Percentiles rank a stretch among this genome's conserved stretches.
Evolutionary conservation across 306 rosid species (phyloP).

Genomic region (Casuarina equisetifolia): DNA sequence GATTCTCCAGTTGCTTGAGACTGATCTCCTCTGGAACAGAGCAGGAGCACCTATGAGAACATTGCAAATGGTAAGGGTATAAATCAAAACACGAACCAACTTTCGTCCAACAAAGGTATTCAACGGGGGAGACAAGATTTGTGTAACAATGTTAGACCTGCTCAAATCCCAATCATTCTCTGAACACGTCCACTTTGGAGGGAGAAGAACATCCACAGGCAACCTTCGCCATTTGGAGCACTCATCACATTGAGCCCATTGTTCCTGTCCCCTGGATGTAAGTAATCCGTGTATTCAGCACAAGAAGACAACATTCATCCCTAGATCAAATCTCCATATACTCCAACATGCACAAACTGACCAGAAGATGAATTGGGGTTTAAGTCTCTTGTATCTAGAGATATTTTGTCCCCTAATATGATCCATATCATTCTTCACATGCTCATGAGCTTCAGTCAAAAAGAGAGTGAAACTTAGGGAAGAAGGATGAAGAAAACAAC

Average conservation of each 20-base stretch:
- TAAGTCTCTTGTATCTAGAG: constrained; percentile 1
- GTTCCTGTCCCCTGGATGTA: constrained; percentile 70
- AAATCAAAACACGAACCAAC: constrained; percentile 23
- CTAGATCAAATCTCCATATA: constrained; percentile 4
- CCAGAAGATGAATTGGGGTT: not conserved
- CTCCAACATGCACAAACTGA: constrained; percentile 11
- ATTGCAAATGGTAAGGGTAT: constrained; percentile 13
- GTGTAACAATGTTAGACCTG: constrained; percentile 47
- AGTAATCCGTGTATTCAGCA: constrained; percentile 31
- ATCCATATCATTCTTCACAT: not conserved
- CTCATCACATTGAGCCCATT: constrained; percentile 94
- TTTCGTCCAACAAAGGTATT: constrained; percentile 17
- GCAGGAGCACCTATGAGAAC: constrained; percentile 60
- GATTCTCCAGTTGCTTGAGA: constrained; percentile 69
- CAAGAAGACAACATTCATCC: constrained; percentile 14
- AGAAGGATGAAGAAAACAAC: not conserved
- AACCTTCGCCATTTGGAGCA: constrained; percentile 95
- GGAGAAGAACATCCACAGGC: constrained; percentile 82
- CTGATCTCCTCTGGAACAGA: constrained; percentile 65
- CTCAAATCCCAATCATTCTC: constrained; percentile 82
- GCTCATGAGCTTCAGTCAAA: not conserved
- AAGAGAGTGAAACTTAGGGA: not conserved
- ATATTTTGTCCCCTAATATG: not conserved
- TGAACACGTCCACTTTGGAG: constrained; percentile 90
- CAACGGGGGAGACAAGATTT: constrained; percentile 16